A percentile compares a stretch with the other conserved stretches of the same genome.
Evolutionary conservation across 2,329 filamentous ascomycete species (phyloP).

Genomic region (Grosmannia penicillata): DNA sequence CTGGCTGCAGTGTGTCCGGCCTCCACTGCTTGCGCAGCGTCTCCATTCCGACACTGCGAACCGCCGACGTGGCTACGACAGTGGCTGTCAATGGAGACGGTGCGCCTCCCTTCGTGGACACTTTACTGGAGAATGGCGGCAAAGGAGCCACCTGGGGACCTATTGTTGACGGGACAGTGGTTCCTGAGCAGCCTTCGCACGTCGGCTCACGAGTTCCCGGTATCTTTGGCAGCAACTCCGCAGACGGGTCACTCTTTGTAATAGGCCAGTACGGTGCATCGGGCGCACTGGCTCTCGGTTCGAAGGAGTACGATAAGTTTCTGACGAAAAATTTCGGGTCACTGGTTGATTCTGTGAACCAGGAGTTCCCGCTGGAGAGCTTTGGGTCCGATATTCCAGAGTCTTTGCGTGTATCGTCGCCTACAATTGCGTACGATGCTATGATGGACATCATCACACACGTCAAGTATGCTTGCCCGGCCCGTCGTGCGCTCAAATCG

Average conservation of each 20-base stretch:
- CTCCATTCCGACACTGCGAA: background rate
- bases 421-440: background rate
- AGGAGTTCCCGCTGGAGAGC: slow-evolving; percentile 11
- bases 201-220: slow-evolving; percentile 11
- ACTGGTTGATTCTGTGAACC: slow-evolving; percentile 11
- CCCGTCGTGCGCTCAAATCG: background rate
- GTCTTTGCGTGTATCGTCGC: background rate
- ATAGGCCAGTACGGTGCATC: slow-evolving; percentile 8
- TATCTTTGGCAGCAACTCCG: slow-evolving; percentile 13
- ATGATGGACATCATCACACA: slow-evolving; percentile 1
- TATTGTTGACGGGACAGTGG: slow-evolving; percentile 14
- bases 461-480: background rate
- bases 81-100: background rate
- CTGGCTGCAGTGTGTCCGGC: slow-evolving; percentile 13
- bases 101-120: background rate
- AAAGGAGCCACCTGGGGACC: background rate
- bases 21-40: slow-evolving; percentile 7
- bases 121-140: background rate
- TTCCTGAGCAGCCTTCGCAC: slow-evolving; percentile 13
- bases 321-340: slow-evolving; percentile 14
- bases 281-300: slow-evolving; percentile 7
- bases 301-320: slow-evolving; percentile 14
- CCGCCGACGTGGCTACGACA: background rate
- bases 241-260: slow-evolving; percentile 15
- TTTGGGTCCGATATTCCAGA: background rate